Conservation (phyloP, 768 basidiomycete species). For the Pulveroboletus sp. region DNA sequence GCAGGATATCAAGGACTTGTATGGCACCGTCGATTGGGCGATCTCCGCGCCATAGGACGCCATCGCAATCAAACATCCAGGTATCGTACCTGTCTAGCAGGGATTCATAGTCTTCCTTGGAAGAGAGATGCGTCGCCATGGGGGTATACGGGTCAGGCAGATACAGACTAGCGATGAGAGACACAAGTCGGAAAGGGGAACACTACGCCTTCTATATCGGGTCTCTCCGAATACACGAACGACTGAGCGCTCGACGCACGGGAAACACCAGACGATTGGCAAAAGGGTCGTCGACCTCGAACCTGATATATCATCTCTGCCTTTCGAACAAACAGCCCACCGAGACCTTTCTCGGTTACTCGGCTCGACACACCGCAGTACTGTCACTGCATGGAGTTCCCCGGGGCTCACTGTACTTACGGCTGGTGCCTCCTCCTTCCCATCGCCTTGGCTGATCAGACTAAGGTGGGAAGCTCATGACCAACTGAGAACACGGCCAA, state of each 20-base stretch:
- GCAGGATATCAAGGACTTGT: constrained; percentile 68
- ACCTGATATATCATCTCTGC: too few relatives aligned
- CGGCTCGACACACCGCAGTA: too few relatives aligned
- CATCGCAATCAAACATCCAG: constrained; percentile 96
- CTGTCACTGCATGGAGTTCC: too few relatives aligned
- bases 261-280: background rate
- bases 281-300: background rate
- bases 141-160: constrained; percentile 11
- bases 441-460: background rate
- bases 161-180: constrained; percentile 5
- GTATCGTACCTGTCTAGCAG: constrained; percentile 75
- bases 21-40: constrained; percentile 70
- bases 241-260: too few relatives aligned
- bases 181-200: background rate
- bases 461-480: background rate
- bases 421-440: too few relatives aligned
- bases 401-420: too few relatives aligned
- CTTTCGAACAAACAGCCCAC: too few relatives aligned
- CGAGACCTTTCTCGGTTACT: too few relatives aligned
- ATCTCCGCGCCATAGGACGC: constrained; percentile 89
- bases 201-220: constrained; percentile 23
- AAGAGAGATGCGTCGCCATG: constrained; percentile 28
- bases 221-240: constrained; percentile 6
- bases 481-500: too few relatives aligned
- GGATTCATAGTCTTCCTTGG: constrained; percentile 41